Conservation (phyloP, 768 basidiomycete species). For the Amanita rimosa region DNA sequence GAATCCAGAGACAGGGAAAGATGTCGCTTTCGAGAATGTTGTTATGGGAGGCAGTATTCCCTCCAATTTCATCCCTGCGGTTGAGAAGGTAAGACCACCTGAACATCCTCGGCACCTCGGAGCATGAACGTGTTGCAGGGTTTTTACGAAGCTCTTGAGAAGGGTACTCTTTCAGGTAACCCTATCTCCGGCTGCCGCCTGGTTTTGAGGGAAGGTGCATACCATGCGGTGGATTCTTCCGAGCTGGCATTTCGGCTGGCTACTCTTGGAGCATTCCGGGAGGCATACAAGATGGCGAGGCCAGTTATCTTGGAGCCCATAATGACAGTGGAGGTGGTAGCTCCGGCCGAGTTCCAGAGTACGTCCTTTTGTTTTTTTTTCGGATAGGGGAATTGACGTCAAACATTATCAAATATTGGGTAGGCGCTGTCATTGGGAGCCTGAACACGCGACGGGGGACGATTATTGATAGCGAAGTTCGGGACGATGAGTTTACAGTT, state of each 20-base stretch:
- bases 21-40: conserved; percentile 71
- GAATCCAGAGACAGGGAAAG: conserved; percentile 67
- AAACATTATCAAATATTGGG: neutral
- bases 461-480: conserved; percentile 91
- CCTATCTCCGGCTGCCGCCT: conserved; percentile 77
- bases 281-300: conserved; percentile 66
- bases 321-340: conserved; percentile 97
- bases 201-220: conserved; percentile 84
- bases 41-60: conserved; percentile 94
- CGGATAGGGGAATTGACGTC: neutral
- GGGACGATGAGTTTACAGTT: conserved; percentile 93
- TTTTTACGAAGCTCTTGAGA: conserved; percentile 89
- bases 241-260: conserved; percentile 92
- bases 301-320: conserved; percentile 93
- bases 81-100: conserved; percentile 65
- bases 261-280: conserved; percentile 86
- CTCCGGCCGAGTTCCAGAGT: conserved; percentile 94
- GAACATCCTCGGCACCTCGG: neutral
- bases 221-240: conserved; percentile 91
- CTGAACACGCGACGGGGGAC: conserved; percentile 88
- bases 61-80: conserved; percentile 83
- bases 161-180: conserved; percentile 84
- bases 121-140: conserved; percentile 38
- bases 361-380: conserved; percentile 18
- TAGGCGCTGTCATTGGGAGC: conserved; percentile 85